These are phyloP conservation scores for Erythrobasidium yunnanense DNA, from an alignment of 768 basidiomycete genomes.

Conservation along the genomic window DNA sequence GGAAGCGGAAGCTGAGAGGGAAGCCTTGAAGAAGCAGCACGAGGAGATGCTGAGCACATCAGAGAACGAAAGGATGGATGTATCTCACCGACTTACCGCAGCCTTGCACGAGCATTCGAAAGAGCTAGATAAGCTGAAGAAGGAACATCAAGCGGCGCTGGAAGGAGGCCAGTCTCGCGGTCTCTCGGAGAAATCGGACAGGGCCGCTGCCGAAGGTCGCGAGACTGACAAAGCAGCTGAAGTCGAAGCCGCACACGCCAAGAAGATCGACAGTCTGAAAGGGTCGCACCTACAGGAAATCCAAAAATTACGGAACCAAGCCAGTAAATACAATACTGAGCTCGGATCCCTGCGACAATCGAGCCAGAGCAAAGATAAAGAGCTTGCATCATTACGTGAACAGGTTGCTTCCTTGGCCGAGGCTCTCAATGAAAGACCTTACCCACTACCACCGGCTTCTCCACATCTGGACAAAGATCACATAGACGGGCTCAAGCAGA, in stretches of 20 bases:
- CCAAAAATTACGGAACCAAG: slow-evolving; percentile 10
- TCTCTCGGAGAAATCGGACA: too few relatives aligned
- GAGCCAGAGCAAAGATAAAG: neutral
- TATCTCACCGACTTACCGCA: slow-evolving; percentile 8
- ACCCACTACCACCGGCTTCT: slow-evolving; percentile 21
- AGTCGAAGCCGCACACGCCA: neutral
- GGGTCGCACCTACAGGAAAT: slow-evolving; percentile 9
- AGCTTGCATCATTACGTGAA: neutral
- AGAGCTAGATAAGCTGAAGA: slow-evolving; percentile 4
- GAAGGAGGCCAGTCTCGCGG: neutral
- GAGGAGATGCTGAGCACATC: slow-evolving; percentile 4
- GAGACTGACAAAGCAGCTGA: neutral
- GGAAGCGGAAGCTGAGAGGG: neutral
- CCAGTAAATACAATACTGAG: slow-evolving; percentile 3
- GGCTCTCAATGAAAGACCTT: neutral
- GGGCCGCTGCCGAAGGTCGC: too few relatives aligned
- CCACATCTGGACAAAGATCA: slow-evolving; percentile 11
- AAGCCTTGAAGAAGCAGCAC: neutral
- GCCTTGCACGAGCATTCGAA: slow-evolving; percentile 17
- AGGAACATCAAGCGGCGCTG: neutral
- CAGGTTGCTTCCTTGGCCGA: slow-evolving; percentile 7
- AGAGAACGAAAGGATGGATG: slow-evolving; percentile 20
- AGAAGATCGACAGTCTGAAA: neutral
- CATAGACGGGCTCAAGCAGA: slow-evolving; percentile 7
- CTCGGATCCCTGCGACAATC: neutral